A percentile compares a stretch with the other conserved stretches of the same genome.
Evolutionary conservation across 352 stramenopile genomes (phyloP).

Genomic region (Pythium aristosporum): DNA sequence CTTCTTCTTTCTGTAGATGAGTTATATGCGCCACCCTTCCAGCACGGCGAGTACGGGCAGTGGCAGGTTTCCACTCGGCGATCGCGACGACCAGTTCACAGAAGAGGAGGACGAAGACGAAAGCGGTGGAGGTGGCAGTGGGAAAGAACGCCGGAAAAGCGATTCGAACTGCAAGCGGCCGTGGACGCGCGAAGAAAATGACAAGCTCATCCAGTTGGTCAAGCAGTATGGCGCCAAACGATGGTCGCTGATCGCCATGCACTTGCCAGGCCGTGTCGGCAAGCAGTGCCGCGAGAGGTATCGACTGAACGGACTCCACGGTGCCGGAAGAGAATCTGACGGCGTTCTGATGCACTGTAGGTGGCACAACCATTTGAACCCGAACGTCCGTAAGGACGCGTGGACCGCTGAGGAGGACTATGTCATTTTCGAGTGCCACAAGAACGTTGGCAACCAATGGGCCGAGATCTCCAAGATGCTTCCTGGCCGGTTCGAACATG

Average conservation of each 20-base stretch:
- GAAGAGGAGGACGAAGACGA: constrained; percentile 81
- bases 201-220: constrained; percentile 86
- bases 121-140: constrained; percentile 33
- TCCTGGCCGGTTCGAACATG: constrained; percentile 54
- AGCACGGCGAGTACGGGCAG: constrained; percentile 25
- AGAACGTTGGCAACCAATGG: constrained; percentile 92
- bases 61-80: constrained; percentile 15
- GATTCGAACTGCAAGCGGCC: constrained; percentile 86
- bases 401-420: constrained; percentile 91
- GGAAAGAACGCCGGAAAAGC: constrained; percentile 44
- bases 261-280: constrained; percentile 82
- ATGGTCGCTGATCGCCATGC: constrained; percentile 89
- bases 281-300: constrained; percentile 84
- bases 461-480: constrained; percentile 92
- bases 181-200: constrained; percentile 88
- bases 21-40: constrained; percentile 24
- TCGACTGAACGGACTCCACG: neutral
- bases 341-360: constrained; percentile 8
- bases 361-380: constrained; percentile 90
- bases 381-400: constrained; percentile 84
- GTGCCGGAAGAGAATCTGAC: neutral
- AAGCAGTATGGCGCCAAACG: constrained; percentile 88
- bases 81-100: constrained; percentile 56
- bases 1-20: constrained; percentile 24
- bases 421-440: constrained; percentile 89